A percentile compares a stretch with the other conserved stretches of the same genome.
Conservation (phyloP, 768 basidiomycete species). For the Lactarius tabidus region DNA sequence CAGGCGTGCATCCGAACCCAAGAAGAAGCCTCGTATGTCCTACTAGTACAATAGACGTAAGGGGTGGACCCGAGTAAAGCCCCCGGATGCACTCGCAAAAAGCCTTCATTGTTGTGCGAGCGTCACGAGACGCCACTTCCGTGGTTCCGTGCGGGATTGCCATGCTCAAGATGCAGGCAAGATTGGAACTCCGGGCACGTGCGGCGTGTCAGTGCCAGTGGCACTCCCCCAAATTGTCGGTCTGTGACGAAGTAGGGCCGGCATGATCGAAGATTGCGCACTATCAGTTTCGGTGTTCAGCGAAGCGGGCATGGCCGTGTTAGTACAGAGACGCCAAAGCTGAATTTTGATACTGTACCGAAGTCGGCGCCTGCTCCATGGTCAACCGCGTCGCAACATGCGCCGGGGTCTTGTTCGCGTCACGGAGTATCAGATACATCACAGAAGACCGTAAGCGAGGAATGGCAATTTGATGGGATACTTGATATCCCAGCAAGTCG, state of each 20-base stretch:
- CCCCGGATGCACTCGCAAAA: conserved; percentile 26
- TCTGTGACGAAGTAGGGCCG: conserved; percentile 42
- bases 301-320: too few species aligned
- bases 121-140: conserved; percentile 27
- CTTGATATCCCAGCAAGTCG: conserved; percentile 57
- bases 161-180: not conserved
- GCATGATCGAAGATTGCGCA: conserved; percentile 32
- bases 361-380: conserved; percentile 46
- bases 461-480: conserved; percentile 35
- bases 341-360: conserved; percentile 41
- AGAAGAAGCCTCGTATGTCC: not conserved
- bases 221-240: conserved; percentile 22
- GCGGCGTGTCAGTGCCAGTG: conserved; percentile 19
- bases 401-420: conserved; percentile 26
- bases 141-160: conserved; percentile 13
- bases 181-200: conserved; percentile 24
- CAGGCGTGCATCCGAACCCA: too few species aligned
- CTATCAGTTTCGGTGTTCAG: conserved; percentile 4
- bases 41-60: not conserved
- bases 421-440: not conserved
- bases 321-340: too few species aligned
- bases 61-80: not conserved
- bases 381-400: conserved; percentile 38
- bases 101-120: conserved; percentile 31
- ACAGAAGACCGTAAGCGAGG: not conserved